Percentiles rank a stretch among this genome's conserved stretches.
Evolutionary conservation across 495 filamentous ascomycete genomes (phyloP).

Genomic region (Penicillium odoratum): DNA sequence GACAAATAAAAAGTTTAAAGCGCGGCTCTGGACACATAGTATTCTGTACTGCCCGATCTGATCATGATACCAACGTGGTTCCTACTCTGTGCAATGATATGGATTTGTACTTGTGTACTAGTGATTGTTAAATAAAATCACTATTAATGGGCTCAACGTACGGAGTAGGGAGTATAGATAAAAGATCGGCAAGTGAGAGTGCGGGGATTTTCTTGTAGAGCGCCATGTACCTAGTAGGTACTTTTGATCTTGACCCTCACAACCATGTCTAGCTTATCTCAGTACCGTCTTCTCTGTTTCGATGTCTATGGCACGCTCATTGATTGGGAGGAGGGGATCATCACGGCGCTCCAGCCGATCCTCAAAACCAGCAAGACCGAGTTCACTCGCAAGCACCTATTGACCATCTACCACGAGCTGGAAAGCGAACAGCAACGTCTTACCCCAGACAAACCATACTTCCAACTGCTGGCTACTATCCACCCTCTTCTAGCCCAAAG

Average conservation of each 20-base stretch:
- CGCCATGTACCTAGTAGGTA: not conserved
- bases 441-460: constrained; percentile 58
- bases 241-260: not conserved
- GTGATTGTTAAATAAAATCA: constrained; percentile 10
- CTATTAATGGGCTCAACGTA: not conserved
- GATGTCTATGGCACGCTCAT: constrained; percentile 84
- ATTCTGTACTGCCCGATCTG: constrained; percentile 31
- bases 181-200: not conserved
- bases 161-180: not conserved
- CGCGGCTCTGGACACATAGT: constrained; percentile 29
- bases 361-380: constrained; percentile 38
- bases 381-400: constrained; percentile 43
- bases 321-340: constrained; percentile 64
- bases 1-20: constrained; percentile 40
- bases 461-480: constrained; percentile 51
- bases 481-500: constrained; percentile 46
- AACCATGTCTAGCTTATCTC: constrained; percentile 34
- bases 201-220: not conserved
- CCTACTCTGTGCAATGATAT: constrained; percentile 20
- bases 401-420: constrained; percentile 39
- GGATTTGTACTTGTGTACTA: not conserved
- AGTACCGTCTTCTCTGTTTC: constrained; percentile 62
- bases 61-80: constrained; percentile 36
- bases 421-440: constrained; percentile 46
- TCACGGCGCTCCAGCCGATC: constrained; percentile 42